Percentiles rank a stretch among this genome's conserved stretches.
phyloP scores from a whole-genome alignment of 2,329 filamentous ascomycete species.

The Colletotrichum higginsianum region DNA sequence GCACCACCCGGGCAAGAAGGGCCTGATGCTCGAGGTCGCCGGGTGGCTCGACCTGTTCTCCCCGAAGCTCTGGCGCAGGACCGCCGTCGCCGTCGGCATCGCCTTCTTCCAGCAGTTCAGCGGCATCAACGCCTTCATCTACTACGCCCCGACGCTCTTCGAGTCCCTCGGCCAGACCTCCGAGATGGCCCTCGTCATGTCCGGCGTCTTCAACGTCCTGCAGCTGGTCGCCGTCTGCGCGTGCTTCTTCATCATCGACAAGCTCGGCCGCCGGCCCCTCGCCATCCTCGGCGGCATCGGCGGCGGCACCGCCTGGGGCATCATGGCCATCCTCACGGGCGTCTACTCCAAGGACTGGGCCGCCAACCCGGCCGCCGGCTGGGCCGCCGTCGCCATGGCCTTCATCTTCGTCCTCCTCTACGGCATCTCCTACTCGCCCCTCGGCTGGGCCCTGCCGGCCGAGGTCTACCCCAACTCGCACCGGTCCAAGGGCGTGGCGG shows the following conservation, averaged over 20 bases:
- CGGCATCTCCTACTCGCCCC: slow-evolving; percentile 3
- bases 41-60: slow-evolving; percentile 64
- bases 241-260: slow-evolving; percentile 58
- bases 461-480: slow-evolving; percentile 10
- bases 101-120: slow-evolving; percentile 46
- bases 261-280: slow-evolving; percentile 54
- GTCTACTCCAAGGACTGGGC: slow-evolving; percentile 23
- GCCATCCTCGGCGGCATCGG: slow-evolving; percentile 50
- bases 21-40: slow-evolving; percentile 59
- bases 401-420: slow-evolving; percentile 11
- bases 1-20: slow-evolving; percentile 53
- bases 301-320: slow-evolving; percentile 42
- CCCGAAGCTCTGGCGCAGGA: slow-evolving; percentile 59
- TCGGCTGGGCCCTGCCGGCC: slow-evolving; percentile 8
- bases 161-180: slow-evolving; percentile 47
- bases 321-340: slow-evolving; percentile 31
- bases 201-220: slow-evolving; percentile 54
- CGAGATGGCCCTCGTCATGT: slow-evolving; percentile 51
- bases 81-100: slow-evolving; percentile 53
- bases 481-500: slow-evolving; percentile 44
- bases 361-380: background rate
- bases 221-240: slow-evolving; percentile 51
- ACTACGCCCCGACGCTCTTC: slow-evolving; percentile 49
- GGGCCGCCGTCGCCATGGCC: slow-evolving; percentile 26
- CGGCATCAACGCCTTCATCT: slow-evolving; percentile 47